Conservation (phyloP, 2,329 filamentous ascomycete species). For the Aschersonia sp. region DNA sequence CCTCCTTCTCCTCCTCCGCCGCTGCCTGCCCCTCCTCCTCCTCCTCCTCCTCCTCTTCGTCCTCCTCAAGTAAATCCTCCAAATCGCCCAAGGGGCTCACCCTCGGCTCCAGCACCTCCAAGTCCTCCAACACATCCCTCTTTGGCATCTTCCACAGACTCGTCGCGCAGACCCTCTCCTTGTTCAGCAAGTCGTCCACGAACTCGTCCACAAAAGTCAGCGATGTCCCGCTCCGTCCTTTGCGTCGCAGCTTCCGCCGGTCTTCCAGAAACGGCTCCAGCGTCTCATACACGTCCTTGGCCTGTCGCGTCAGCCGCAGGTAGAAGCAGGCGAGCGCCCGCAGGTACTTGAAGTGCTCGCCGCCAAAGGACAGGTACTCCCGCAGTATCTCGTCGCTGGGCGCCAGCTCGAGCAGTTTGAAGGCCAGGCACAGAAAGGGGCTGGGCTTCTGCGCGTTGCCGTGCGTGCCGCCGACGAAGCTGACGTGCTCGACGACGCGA, state of each 20-base stretch:
- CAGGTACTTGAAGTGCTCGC: constrained; percentile 71
- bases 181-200: constrained; percentile 77
- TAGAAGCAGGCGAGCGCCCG: constrained; percentile 86
- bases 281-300: constrained; percentile 63
- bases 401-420: constrained; percentile 83
- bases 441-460: constrained; percentile 74
- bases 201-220: constrained; percentile 84
- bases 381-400: constrained; percentile 65
- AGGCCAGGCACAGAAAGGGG: constrained; percentile 83
- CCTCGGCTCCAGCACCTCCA: constrained; percentile 74
- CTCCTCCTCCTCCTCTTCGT: constrained; percentile 17
- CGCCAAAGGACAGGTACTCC: constrained; percentile 67
- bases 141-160: constrained; percentile 84
- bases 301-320: constrained; percentile 71
- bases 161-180: constrained; percentile 82
- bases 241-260: constrained; percentile 65
- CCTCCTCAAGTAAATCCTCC: constrained; percentile 53
- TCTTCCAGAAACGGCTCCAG: constrained; percentile 78
- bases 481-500: constrained; percentile 70
- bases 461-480: constrained; percentile 77
- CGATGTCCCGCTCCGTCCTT: constrained; percentile 57
- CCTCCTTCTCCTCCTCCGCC: constrained; percentile 22
- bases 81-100: constrained; percentile 72
- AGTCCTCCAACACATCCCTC: constrained; percentile 69
- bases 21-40: constrained; percentile 18